phyloP scores from a whole-genome alignment of 1,139 yeast genomes.

The Candida frijolesensis region DNA sequence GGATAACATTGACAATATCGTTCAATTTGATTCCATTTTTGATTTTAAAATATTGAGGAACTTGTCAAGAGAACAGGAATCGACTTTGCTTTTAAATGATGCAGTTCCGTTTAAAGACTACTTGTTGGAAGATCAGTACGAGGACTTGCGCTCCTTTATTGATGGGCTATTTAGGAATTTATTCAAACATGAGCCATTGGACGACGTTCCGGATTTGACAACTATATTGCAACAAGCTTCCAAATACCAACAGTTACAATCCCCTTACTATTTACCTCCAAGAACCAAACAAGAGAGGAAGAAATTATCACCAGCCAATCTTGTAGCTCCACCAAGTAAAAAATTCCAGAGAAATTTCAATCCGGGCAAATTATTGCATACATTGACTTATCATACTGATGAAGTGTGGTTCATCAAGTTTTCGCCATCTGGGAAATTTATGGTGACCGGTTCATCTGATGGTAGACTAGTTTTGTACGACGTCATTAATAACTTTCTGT shows the following conservation, averaged over 20 bases:
- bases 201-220: conserved; percentile 26
- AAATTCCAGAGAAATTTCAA: conserved; percentile 10
- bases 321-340: background rate
- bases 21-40: conserved; percentile 10
- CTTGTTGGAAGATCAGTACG: background rate
- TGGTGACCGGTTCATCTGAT: conserved; percentile 80
- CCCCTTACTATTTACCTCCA: conserved; percentile 40
- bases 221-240: conserved; percentile 32
- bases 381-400: conserved; percentile 57
- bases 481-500: conserved; percentile 54
- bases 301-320: conserved; percentile 2
- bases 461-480: conserved; percentile 67
- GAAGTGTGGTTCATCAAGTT: conserved; percentile 87
- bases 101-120: background rate
- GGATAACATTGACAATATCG: conserved; percentile 21
- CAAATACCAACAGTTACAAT: conserved; percentile 29
- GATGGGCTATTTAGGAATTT: conserved; percentile 11
- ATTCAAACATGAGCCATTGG: conserved; percentile 12
- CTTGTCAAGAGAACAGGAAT: conserved; percentile 31
- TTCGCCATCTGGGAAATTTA: conserved; percentile 71
- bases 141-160: conserved; percentile 6
- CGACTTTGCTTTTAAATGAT: conserved; percentile 23
- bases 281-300: conserved; percentile 19
- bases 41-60: conserved; percentile 10
- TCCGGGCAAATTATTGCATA: conserved; percentile 25